Base-by-base conservation (phyloP, 495 filamentous ascomycete genomes). In the Margaritispora aquatica region DNA sequence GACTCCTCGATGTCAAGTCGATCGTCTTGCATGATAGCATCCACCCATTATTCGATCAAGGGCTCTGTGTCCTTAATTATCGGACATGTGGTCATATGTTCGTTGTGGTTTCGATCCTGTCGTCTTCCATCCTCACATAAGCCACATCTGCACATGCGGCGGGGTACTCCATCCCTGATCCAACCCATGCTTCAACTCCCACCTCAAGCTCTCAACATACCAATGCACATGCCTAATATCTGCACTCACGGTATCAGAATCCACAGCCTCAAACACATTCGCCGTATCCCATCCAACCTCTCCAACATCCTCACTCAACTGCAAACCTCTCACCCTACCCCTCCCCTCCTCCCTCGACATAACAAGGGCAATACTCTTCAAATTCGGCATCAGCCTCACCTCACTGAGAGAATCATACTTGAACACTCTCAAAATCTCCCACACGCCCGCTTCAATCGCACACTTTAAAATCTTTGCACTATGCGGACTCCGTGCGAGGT, bases 361-460 rank as follows among this genome's bases (percentile, higher is more conserved):
- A 2, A 66, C 61, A 19, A 66, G 44, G 3, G 61, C 64, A 26
- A 66, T 50, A 0, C 51, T 56, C 31, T 56, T 59, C 48, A 66
- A 38, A 21, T 61, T 63, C 4, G 47, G 36, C 55, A 66, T 27
- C 34, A 55, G 20, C 44, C 11, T 54, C 24, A 66, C 46, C 52
- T 66, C 64, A 41, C 61, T 66, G 24, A 66, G 38, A 0, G 26
- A 34, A 20, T 63, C 64, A 26, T 58, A 59, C 17, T 55, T 47
- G 41, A 66, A 66, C 0, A 66, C 61, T 10, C 64, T 21, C 19
- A 66, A 41, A 2, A 66, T 51, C 26, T 66, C 64, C 64, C 64
- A 66, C 1, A 66, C 20, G 31, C 63, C 58, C 1, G 58, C 10
- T 19, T 66, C 64, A 21, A 66, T 59, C 10, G 64, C 64, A 46